Evolutionary conservation across 345 rosid species (phyloP).

Genomic region (Eucalyptus coolabah): DNA sequence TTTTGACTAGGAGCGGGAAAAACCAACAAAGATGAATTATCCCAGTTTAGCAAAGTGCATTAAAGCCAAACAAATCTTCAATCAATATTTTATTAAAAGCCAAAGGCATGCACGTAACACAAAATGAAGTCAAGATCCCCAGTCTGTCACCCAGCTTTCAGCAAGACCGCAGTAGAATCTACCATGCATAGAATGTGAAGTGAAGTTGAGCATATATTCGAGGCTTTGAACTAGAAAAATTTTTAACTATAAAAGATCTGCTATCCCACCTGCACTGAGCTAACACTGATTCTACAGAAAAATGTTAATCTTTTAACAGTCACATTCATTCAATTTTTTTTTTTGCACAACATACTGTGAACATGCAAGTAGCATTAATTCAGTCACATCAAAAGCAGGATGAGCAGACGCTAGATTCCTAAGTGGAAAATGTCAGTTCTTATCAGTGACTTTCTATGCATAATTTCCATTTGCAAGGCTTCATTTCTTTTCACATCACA

Average conservation of each 20-base stretch:
- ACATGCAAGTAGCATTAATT: background rate
- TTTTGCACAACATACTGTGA: background rate
- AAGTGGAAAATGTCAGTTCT: background rate
- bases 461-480: background rate
- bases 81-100: background rate
- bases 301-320: background rate
- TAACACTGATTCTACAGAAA: background rate
- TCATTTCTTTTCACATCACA: background rate
- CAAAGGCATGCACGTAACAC: background rate
- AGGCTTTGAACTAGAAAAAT: background rate
- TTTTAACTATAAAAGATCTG: background rate
- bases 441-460: background rate
- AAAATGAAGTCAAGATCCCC: background rate
- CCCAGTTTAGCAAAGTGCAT: background rate
- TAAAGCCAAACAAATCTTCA: background rate
- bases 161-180: background rate
- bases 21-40: background rate
- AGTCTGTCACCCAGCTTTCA: background rate
- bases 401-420: background rate
- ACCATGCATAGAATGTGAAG: background rate
- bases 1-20: conserved; percentile 24
- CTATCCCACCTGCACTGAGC: background rate
- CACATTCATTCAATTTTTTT: background rate
- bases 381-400: background rate
- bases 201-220: background rate